Conservation (phyloP, 306 rosid genomes). For the peach (Prunus persica) region DNA sequence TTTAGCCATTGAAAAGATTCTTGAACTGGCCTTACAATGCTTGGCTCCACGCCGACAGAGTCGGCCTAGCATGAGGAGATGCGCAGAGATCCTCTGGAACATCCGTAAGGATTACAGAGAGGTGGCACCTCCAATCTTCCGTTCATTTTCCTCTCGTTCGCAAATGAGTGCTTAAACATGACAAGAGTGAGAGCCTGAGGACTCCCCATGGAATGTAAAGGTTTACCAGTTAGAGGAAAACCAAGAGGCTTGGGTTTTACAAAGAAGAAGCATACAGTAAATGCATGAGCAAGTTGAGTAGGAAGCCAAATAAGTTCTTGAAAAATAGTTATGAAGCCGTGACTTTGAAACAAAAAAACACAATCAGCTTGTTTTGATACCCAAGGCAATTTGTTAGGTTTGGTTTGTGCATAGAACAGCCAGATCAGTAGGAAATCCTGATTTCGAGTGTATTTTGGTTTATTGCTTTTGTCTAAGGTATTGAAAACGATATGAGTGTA, state of each 20-base stretch:
- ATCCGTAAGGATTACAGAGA: constrained; percentile 86
- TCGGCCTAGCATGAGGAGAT: constrained; percentile 83
- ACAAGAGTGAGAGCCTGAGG: constrained; percentile 19
- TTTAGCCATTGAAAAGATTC: constrained; percentile 63
- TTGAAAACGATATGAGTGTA: neutral
- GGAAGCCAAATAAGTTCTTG: neutral
- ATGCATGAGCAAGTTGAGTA: neutral
- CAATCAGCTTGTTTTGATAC: neutral
- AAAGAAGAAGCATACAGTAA: neutral
- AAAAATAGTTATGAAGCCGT: neutral
- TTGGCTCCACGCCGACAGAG: constrained; percentile 90
- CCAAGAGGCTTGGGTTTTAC: neutral
- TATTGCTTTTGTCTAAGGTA: neutral
- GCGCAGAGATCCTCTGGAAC: constrained; percentile 91
- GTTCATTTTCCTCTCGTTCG: constrained; percentile 58
- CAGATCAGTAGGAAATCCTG: neutral
- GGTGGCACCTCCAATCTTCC: constrained; percentile 45
- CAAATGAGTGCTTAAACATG: constrained; percentile 39
- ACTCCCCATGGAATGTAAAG: constrained; percentile 9
- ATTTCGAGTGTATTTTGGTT: neutral
- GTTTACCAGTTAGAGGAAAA: neutral
- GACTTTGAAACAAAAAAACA: neutral
- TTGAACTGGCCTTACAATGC: constrained; percentile 88
- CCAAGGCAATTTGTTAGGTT: neutral
- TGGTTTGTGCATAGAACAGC: constrained; percentile 32